Evolutionary conservation across 306 rosid genomes (phyloP).

Genomic region (Prosopis cineraria): DNA sequence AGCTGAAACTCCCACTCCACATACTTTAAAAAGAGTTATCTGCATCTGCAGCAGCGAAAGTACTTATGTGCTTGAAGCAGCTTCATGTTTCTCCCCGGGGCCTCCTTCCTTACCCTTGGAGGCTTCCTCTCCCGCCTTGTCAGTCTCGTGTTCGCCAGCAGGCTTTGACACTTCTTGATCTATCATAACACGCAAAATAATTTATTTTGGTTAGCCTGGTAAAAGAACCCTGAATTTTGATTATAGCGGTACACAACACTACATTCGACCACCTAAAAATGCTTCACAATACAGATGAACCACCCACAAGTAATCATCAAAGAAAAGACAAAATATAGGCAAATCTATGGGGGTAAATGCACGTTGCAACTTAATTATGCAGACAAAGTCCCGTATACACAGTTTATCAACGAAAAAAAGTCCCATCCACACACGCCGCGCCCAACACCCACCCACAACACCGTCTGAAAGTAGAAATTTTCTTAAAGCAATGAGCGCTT

Average conservation of each 20-base stretch:
- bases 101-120: constrained; percentile 13
- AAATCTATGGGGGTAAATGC: too few relatives aligned
- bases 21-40: constrained; percentile 32
- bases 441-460: too few relatives aligned
- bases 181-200: background rate
- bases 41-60: constrained; percentile 25
- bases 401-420: too few relatives aligned
- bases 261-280: background rate
- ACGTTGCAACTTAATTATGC: too few relatives aligned
- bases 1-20: constrained; percentile 38
- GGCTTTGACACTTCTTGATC: constrained; percentile 62
- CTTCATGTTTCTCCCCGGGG: constrained; percentile 60
- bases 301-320: too few relatives aligned
- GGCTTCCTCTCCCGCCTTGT: constrained; percentile 12
- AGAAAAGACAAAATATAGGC: too few relatives aligned
- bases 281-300: background rate
- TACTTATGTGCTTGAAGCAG: constrained; percentile 62
- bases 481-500: background rate
- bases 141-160: constrained; percentile 44
- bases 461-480: background rate
- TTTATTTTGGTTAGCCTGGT: background rate
- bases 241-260: background rate
- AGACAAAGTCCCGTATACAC: too few relatives aligned
- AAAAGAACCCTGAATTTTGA: background rate
- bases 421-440: too few relatives aligned